phyloP scores from a whole-genome alignment of 768 basidiomycete species.

The Tylopilus subfusipes region DNA sequence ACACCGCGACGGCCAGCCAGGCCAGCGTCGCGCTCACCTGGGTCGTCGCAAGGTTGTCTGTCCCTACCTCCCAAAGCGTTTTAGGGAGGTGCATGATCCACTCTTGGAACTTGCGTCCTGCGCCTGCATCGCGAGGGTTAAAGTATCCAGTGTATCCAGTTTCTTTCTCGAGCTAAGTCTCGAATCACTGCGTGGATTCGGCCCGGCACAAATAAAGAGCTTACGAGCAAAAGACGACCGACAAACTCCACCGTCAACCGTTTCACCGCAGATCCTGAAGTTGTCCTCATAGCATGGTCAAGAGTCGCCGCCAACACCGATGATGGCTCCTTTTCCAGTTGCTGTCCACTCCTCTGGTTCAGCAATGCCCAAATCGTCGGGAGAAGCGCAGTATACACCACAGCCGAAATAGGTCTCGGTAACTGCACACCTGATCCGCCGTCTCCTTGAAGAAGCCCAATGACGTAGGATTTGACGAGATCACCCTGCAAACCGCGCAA shows the following conservation, averaged over 20 bases:
- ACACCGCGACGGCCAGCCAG: background rate
- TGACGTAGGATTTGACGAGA: constrained; percentile 58
- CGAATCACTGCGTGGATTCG: constrained; percentile 2
- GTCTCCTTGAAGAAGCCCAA: constrained; percentile 54
- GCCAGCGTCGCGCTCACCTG: constrained; percentile 51
- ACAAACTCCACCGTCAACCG: constrained; percentile 71
- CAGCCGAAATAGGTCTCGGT: constrained; percentile 49
- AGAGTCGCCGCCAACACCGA: constrained; percentile 51
- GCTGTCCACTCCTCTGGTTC: constrained; percentile 39
- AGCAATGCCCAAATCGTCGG: constrained; percentile 79
- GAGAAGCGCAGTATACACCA: constrained; percentile 61
- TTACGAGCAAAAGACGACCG: constrained; percentile 64
- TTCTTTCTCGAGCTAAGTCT: constrained; percentile 56
- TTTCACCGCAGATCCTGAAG: constrained; percentile 64
- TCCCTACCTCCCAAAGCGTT: constrained; percentile 80
- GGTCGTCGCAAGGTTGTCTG: constrained; percentile 49
- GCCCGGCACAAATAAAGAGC: constrained; percentile 11
- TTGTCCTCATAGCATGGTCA: constrained; percentile 59
- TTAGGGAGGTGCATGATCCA: constrained; percentile 81
- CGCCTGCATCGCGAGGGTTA: constrained; percentile 29
- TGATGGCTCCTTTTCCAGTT: constrained; percentile 17
- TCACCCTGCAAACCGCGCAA: constrained; percentile 41
- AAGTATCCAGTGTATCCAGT: constrained; percentile 51
- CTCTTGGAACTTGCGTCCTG: constrained; percentile 39
- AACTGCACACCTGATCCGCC: constrained; percentile 40